Percentiles rank a stretch among this genome's conserved stretches.
Conservation (phyloP, 805 yeast species). For the Spathaspora gorwiae region DNA sequence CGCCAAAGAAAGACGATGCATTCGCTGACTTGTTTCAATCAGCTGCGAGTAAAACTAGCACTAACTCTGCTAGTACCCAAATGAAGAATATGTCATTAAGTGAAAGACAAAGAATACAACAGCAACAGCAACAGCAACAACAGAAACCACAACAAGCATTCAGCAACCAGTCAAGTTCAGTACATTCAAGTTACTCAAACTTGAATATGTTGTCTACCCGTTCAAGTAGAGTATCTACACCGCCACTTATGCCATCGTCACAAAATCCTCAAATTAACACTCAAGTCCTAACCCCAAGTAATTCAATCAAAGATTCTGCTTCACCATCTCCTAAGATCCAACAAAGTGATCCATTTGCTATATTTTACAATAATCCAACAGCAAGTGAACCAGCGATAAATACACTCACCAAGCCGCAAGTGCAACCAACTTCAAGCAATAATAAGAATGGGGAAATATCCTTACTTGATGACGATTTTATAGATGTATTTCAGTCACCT, state of each 20-base stretch:
- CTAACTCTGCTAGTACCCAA: slow-evolving; percentile 9
- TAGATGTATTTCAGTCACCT: slow-evolving; percentile 27
- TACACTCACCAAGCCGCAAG: neutral
- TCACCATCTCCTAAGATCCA: neutral
- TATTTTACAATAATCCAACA: slow-evolving; percentile 2
- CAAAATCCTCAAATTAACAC: neutral
- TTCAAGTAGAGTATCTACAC: neutral
- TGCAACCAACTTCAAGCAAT: neutral
- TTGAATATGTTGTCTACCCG: slow-evolving; percentile 29
- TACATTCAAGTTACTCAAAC: slow-evolving; percentile 26
- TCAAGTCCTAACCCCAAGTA: neutral
- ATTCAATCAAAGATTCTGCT: slow-evolving; percentile 1
- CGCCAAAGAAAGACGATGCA: slow-evolving; percentile 36
- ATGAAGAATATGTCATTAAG: slow-evolving; percentile 9
- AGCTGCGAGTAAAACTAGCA: slow-evolving; percentile 14
- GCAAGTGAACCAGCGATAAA: neutral
- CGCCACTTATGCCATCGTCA: neutral
- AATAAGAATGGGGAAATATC: slow-evolving; percentile 5
- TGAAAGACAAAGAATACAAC: slow-evolving; percentile 25
- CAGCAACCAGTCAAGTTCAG: slow-evolving; percentile 32
- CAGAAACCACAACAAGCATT: slow-evolving; percentile 5
- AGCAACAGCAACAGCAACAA: slow-evolving; percentile 2
- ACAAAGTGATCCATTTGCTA: slow-evolving; percentile 9
- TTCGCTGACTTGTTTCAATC: slow-evolving; percentile 40
- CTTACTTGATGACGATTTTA: slow-evolving; percentile 40